phyloP scores from a whole-genome alignment of 2,329 filamentous ascomycete genomes.

The Nemania sp. region DNA sequence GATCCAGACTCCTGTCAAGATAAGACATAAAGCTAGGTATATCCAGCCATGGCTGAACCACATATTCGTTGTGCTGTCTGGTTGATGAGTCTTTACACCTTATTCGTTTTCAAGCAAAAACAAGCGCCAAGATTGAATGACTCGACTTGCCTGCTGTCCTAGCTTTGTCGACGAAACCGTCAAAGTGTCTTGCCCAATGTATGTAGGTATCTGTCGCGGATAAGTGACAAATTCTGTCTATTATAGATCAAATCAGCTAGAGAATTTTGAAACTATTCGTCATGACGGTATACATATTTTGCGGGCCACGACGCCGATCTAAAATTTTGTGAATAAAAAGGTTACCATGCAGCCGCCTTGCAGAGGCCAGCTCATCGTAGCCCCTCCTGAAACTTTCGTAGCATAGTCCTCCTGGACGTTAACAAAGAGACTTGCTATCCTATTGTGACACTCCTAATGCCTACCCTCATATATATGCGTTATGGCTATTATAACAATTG shows the following conservation, averaged over 20 bases:
- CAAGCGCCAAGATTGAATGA: constrained; percentile 2
- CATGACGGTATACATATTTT: constrained; percentile 51
- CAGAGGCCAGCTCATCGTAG: constrained; percentile 39
- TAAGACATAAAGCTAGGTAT: background rate
- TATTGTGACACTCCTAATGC: constrained; percentile 5
- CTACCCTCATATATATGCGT: background rate
- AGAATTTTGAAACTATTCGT: constrained; percentile 25
- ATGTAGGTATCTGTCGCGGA: background rate
- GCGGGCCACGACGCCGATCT: constrained; percentile 59
- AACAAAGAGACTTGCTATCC: constrained; percentile 23
- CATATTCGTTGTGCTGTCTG: background rate
- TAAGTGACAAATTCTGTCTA: constrained; percentile 22
- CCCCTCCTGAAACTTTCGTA: constrained; percentile 40
- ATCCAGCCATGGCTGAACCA: background rate
- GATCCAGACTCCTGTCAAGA: constrained; percentile 30
- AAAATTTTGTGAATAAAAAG: constrained; percentile 52
- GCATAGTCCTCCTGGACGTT: constrained; percentile 30
- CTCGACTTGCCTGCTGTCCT: background rate
- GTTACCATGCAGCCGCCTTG: constrained; percentile 40
- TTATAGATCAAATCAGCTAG: constrained; percentile 22
- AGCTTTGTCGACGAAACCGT: background rate
- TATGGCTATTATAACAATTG: background rate
- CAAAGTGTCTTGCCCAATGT: constrained; percentile 7
- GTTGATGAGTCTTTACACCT: background rate
- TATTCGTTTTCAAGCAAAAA: background rate